Evolutionary conservation across 257 asterid species (phyloP).

Genomic region (Cruciata laevipes): DNA sequence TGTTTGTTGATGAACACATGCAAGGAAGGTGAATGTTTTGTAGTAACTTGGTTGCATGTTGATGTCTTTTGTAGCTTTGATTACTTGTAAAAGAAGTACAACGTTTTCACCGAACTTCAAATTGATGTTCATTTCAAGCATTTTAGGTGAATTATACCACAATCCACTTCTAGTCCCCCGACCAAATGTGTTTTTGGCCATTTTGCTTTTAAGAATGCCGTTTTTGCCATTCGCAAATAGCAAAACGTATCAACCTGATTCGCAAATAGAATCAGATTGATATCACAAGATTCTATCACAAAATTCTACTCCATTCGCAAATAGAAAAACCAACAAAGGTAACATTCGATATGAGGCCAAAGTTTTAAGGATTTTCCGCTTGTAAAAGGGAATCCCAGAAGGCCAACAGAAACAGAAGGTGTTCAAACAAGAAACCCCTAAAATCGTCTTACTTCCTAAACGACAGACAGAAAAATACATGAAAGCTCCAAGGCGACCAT

Average conservation of each 20-base stretch:
- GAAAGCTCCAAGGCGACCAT: not conserved
- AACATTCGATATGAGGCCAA: not conserved
- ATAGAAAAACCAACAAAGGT: not conserved
- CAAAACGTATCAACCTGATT: too few species aligned
- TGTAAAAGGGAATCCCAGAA: not conserved
- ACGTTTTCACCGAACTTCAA: not conserved
- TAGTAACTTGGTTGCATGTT: not conserved
- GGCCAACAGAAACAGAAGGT: not conserved
- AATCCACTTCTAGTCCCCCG: not conserved
- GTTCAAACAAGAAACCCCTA: conserved; percentile 1
- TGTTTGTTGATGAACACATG: conserved; percentile 58
- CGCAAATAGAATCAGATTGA: too few species aligned
- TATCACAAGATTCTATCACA: too few species aligned
- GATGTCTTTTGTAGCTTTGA: not conserved
- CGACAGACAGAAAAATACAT: not conserved
- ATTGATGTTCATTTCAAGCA: not conserved
- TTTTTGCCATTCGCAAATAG: too few species aligned
- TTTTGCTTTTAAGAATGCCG: not conserved
- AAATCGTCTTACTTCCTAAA: not conserved
- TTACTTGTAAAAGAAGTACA: not conserved
- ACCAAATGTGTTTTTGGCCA: not conserved
- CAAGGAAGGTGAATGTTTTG: conserved; percentile 38
- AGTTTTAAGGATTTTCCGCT: not conserved
- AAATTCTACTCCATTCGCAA: too few species aligned
- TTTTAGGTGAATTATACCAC: not conserved